Percentiles rank a stretch among this genome's conserved stretches.
These are phyloP conservation scores for Solanum hybrid DNA, from an alignment of 305 asterid genomes.

Conservation along the genomic window DNA sequence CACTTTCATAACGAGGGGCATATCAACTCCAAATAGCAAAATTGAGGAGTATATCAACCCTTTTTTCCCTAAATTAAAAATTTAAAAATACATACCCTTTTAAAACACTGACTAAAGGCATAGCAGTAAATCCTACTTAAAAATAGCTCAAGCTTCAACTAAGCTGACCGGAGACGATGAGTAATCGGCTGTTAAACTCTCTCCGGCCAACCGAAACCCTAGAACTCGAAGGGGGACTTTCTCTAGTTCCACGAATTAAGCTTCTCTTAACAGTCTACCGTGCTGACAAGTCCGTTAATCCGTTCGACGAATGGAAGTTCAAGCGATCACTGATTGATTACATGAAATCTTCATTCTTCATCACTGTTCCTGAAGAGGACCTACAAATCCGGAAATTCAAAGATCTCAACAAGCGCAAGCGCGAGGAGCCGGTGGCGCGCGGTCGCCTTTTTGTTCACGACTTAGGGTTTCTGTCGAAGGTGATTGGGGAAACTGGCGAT, in stretches of 20 bases:
- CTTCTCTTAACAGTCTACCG: conserved; percentile 68
- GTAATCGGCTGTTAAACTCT: conserved; percentile 7
- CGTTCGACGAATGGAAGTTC: conserved; percentile 88
- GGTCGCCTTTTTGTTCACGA: conserved; percentile 62
- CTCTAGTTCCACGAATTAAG: conserved; percentile 61
- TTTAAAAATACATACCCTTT: neutral
- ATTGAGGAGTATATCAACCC: too few species aligned
- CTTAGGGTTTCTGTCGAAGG: conserved; percentile 52
- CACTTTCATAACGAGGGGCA: too few species aligned
- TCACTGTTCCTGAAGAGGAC: conserved; percentile 49
- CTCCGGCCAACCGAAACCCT: conserved; percentile 46
- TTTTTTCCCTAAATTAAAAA: too few species aligned
- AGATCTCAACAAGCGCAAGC: conserved; percentile 78
- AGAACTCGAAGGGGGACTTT: conserved; percentile 59
- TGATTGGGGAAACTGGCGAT: conserved; percentile 20
- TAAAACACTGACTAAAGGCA: neutral
- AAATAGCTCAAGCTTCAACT: neutral
- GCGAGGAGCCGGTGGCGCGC: conserved; percentile 79
- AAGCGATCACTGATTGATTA: conserved; percentile 71
- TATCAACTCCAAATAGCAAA: too few species aligned
- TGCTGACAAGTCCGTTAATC: conserved; percentile 68
- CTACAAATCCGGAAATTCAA: conserved; percentile 48
- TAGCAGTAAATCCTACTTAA: neutral
- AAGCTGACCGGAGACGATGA: conserved; percentile 8
- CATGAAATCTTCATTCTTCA: conserved; percentile 43